Evolutionary conservation across 768 basidiomycete genomes (phyloP).

Genomic region (Tulasnella sp.): DNA sequence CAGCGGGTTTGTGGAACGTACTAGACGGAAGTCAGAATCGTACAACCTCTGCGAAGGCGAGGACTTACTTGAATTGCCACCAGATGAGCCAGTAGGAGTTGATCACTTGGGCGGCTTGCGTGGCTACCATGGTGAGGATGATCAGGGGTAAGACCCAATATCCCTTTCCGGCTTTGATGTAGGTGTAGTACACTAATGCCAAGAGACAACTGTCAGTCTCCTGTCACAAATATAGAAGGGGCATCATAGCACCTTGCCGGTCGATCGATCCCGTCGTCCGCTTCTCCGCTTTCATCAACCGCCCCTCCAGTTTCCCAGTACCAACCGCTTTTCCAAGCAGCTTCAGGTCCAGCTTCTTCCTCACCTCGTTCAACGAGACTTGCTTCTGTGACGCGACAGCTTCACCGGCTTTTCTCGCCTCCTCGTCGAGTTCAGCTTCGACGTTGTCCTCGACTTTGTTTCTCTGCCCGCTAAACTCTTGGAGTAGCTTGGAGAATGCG

Average conservation of each 20-base stretch:
- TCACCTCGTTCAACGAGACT: constrained; percentile 28
- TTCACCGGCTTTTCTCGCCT: not conserved
- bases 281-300: constrained; percentile 53
- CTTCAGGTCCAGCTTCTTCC: constrained; percentile 29
- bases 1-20: constrained; percentile 36
- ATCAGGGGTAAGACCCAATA: constrained; percentile 40
- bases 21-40: constrained; percentile 34
- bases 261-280: constrained; percentile 54
- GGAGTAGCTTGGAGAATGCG: constrained; percentile 43
- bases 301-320: constrained; percentile 51
- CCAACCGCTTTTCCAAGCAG: constrained; percentile 33
- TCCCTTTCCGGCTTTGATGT: constrained; percentile 45
- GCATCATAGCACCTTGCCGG: constrained; percentile 23
- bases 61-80: constrained; percentile 51
- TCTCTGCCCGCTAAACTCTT: constrained; percentile 45
- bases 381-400: not conserved
- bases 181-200: constrained; percentile 43
- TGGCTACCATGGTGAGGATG: constrained; percentile 37
- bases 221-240: not conserved
- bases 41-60: not conserved
- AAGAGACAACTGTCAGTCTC: not conserved
- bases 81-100: constrained; percentile 47
- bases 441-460: constrained; percentile 18
- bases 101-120: constrained; percentile 35
- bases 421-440: constrained; percentile 22